These are phyloP conservation scores for Avena atlantica DNA, from an alignment of 176 grass and related monocot species.

Conservation along the genomic window DNA sequence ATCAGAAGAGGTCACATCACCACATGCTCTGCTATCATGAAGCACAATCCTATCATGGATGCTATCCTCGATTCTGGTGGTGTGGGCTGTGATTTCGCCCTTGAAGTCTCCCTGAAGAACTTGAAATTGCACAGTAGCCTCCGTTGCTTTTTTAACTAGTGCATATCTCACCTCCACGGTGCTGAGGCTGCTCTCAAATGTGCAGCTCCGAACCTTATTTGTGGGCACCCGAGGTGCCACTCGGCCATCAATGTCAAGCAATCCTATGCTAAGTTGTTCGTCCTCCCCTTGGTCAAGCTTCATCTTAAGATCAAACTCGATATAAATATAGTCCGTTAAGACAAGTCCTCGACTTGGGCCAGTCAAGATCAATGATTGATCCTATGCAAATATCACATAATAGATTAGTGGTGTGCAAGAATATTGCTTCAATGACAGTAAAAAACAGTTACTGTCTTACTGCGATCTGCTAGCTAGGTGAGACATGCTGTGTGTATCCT, in stretches of 20 bases:
- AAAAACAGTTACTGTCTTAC: neutral
- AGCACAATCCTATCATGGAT: neutral
- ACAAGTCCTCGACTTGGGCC: neutral
- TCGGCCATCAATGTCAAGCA: neutral
- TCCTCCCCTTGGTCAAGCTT: neutral
- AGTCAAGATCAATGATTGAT: neutral
- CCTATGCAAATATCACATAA: neutral
- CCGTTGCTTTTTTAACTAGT: conserved; percentile 2
- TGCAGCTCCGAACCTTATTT: neutral
- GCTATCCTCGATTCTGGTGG: neutral
- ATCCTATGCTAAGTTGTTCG: neutral
- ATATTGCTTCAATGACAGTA: neutral
- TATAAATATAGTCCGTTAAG: conserved; percentile 4
- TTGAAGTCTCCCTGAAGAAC: neutral
- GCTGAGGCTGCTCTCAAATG: conserved; percentile 1
- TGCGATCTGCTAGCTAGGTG: neutral
- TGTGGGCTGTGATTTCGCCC: neutral
- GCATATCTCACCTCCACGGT: conserved; percentile 16
- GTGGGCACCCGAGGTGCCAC: neutral
- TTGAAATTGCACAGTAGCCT: neutral
- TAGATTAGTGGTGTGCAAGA: neutral
- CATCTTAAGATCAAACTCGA: conserved; percentile 2
- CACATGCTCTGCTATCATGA: neutral
- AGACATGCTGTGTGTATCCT: neutral
- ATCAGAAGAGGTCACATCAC: neutral